A percentile compares a stretch with the other conserved stretches of the same genome.
These are phyloP conservation scores for Pseudozyma sp. DNA, from an alignment of 1,284 basidiomycete genomes.

Conservation along the genomic window DNA sequence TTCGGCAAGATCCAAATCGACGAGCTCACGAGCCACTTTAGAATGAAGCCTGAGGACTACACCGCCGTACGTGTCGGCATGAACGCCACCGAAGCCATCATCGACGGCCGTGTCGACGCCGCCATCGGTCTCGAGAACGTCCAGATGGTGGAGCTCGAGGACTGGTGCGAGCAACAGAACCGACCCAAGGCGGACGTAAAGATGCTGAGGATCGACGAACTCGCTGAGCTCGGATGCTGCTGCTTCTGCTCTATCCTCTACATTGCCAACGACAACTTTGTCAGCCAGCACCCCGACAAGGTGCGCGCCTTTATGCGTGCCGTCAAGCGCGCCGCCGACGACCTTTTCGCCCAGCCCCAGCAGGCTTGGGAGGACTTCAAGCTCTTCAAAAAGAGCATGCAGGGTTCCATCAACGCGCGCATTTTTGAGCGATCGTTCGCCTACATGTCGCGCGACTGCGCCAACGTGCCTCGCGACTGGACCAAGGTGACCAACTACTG, in stretches of 20 bases:
- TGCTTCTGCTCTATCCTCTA: slow-evolving; percentile 69
- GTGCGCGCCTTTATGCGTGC: slow-evolving; percentile 69
- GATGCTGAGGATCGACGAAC: slow-evolving; percentile 69
- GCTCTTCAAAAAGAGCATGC: slow-evolving; percentile 67
- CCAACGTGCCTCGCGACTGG: slow-evolving; percentile 62
- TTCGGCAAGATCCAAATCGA: slow-evolving; percentile 70
- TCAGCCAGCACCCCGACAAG: slow-evolving; percentile 66
- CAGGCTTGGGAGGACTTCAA: slow-evolving; percentile 69
- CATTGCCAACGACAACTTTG: slow-evolving; percentile 62
- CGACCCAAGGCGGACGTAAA: slow-evolving; percentile 69
- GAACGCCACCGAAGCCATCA: slow-evolving; percentile 69
- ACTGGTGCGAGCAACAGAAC: slow-evolving; percentile 68
- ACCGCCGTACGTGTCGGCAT: slow-evolving; percentile 70
- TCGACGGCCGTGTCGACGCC: slow-evolving; percentile 69
- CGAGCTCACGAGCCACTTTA: slow-evolving; percentile 54
- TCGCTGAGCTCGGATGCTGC: slow-evolving; percentile 69
- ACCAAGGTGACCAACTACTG: slow-evolving; percentile 69
- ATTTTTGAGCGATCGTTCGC: slow-evolving; percentile 67
- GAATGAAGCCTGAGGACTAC: slow-evolving; percentile 68
- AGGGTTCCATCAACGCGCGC: slow-evolving; percentile 62
- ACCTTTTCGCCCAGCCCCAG: slow-evolving; percentile 65
- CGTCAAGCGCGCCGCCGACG: slow-evolving; percentile 69
- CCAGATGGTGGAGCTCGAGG: slow-evolving; percentile 68
- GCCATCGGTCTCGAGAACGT: slow-evolving; percentile 70
- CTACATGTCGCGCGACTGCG: slow-evolving; percentile 69